These are phyloP conservation scores for Xylaria multiplex DNA, from an alignment of 2,329 filamentous ascomycete species.

Conservation along the genomic window DNA sequence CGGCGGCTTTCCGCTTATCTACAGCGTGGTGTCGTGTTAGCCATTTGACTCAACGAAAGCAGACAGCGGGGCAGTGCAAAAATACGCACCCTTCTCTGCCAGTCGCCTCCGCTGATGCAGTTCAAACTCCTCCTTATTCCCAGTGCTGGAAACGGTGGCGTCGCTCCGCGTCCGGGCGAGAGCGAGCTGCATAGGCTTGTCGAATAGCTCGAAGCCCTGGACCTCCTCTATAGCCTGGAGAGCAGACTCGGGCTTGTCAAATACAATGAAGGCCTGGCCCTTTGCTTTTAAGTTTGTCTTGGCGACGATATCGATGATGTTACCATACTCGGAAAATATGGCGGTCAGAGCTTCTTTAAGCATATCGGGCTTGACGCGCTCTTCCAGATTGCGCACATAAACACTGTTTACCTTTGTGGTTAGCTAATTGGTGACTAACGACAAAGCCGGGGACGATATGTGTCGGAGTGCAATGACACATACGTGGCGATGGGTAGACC, in stretches of 20 bases:
- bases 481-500: constrained; percentile 69
- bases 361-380: constrained; percentile 83
- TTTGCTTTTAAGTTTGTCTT: constrained; percentile 92
- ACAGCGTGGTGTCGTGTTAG: constrained; percentile 12
- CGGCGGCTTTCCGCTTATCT: constrained; percentile 82
- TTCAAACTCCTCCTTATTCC: constrained; percentile 84
- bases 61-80: background rate
- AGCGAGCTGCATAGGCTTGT: constrained; percentile 86
- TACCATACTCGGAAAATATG: constrained; percentile 90
- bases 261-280: constrained; percentile 95
- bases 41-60: background rate
- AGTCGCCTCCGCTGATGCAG: constrained; percentile 83
- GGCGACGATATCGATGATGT: constrained; percentile 83
- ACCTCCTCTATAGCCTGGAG: constrained; percentile 84
- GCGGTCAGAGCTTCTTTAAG: constrained; percentile 77
- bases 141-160: constrained; percentile 80
- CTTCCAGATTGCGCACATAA: constrained; percentile 86
- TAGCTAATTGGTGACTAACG: constrained; percentile 28
- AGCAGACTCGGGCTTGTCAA: constrained; percentile 82
- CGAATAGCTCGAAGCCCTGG: constrained; percentile 92
- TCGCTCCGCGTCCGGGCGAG: constrained; percentile 87
- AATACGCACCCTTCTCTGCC: constrained; percentile 84
- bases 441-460: constrained; percentile 51
- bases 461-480: constrained; percentile 80
- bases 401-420: constrained; percentile 58